Evolutionary conservation across 352 stramenopile genomes (phyloP), one percentile per base, ranked within the genome.

Genomic region (Phytophthora europaea): DNA sequence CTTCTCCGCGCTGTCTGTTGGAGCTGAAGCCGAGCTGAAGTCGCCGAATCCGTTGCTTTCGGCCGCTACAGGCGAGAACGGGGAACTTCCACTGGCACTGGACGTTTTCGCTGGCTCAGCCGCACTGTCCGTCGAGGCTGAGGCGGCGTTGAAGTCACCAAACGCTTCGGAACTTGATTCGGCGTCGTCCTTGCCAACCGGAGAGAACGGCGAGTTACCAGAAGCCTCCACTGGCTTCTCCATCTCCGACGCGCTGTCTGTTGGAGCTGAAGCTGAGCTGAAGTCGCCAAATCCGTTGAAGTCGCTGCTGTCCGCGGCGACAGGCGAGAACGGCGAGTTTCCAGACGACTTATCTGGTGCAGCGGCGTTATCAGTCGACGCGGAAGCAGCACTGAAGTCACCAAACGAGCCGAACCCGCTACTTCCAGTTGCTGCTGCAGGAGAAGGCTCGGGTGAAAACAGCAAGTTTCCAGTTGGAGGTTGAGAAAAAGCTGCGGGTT

Each of bases 281-380:
- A 83, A 80, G 20, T 70, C 78, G 10, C 64, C 63, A 67, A 85
- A 83, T 20, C 52, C 43, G 56, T 66, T 53, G 1, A 77, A 67
- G 61, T 65, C 54, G 34, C 54, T 72, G 23, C 28, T 67, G 26
- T 74, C 60, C 7, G 43, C 48, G 50, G 63, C 67, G 9, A 70
- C 36, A 4, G 60, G 60, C 0, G 70, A 78, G 56, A 79, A 76
- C 26, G 75, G 70, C 15, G 67, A 81, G 43, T 70, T 71, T 48
- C 53, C 62, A 22, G 58, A 69, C 6, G 50, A 28, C 13, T 66
- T 58, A 4, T 74, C 64, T 13, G 38, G 33, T 33, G 54, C 45
- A 55, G 31, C 20, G 15, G 26, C 28, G 26, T 34, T 70, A 36
- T 60, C 67, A 28, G n/a, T 70, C n/a, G 33, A 67, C 13, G 16